Conservation (phyloP, 2,329 filamentous ascomycete genomes). For the Paecilomyces variotii region DNA sequence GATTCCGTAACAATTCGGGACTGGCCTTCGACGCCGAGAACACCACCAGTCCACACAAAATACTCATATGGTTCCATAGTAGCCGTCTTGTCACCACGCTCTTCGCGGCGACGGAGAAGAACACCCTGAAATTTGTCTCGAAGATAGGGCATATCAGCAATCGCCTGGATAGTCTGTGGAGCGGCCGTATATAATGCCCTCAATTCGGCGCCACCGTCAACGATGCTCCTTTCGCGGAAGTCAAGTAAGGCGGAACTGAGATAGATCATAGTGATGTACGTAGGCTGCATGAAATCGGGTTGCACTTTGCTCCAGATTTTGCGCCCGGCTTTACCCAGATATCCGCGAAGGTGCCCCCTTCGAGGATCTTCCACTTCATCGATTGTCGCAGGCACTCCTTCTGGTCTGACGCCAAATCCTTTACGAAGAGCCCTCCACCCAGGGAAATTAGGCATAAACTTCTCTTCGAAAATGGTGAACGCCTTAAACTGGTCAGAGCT, state of each 20-base stretch:
- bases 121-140: constrained; percentile 34
- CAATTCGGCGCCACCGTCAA: constrained; percentile 23
- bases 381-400: constrained; percentile 19
- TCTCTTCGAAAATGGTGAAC: constrained; percentile 65
- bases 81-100: constrained; percentile 13
- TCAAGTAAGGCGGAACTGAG: constrained; percentile 33
- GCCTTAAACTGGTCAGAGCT: constrained; percentile 50
- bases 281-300: constrained; percentile 35
- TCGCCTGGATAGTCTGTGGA: constrained; percentile 27
- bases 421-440: constrained; percentile 53
- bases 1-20: constrained; percentile 6
- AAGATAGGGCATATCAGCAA: constrained; percentile 31
- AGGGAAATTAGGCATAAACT: constrained; percentile 69
- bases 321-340: constrained; percentile 24
- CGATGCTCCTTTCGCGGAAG: constrained; percentile 27
- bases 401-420: constrained; percentile 23
- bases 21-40: constrained; percentile 21
- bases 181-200: constrained; percentile 20
- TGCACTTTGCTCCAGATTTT: constrained; percentile 28
- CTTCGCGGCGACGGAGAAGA: constrained; percentile 27
- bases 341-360: constrained; percentile 12
- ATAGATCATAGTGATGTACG: constrained; percentile 37
- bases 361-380: constrained; percentile 23
- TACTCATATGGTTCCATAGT: constrained; percentile 7
- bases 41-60: constrained; percentile 28